These are phyloP conservation scores for Parasitella parasitica DNA, from an alignment of 371 early-diverging fungal species.

Conservation along the genomic window DNA sequence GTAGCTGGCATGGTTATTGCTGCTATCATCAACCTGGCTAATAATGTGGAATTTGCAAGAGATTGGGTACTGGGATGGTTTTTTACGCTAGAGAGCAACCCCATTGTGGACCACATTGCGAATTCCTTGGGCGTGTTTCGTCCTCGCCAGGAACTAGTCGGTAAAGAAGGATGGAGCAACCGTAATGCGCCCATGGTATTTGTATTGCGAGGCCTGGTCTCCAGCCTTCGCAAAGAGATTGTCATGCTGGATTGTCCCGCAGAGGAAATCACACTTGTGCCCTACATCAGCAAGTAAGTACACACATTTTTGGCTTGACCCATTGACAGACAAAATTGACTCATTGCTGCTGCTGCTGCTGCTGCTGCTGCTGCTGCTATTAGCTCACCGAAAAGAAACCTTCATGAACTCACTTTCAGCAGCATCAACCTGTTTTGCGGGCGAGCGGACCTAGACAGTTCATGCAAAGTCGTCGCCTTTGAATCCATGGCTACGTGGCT, in stretches of 20 bases:
- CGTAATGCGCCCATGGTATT: slow-evolving; percentile 50
- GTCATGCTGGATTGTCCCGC: slow-evolving; percentile 34
- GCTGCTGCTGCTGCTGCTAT: no score
- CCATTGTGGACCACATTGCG: slow-evolving; percentile 5
- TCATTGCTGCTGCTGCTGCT: no score
- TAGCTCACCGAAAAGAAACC: slow-evolving; percentile 12
- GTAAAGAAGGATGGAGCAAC: slow-evolving; percentile 30
- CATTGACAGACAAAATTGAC: no score
- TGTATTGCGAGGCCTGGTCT: slow-evolving; percentile 55
- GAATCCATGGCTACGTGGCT: slow-evolving; percentile 78
- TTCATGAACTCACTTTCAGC: slow-evolving; percentile 50
- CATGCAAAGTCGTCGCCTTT: slow-evolving; percentile 70
- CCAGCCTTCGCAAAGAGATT: slow-evolving; percentile 51
- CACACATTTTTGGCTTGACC: no score
- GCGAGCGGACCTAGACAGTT: slow-evolving; percentile 55
- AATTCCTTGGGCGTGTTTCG: slow-evolving; percentile 11
- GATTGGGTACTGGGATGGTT: slow-evolving; percentile 41
- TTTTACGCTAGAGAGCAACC: slow-evolving; percentile 16
- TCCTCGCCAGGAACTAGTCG: slow-evolving; percentile 14
- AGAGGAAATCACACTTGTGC: slow-evolving; percentile 4
- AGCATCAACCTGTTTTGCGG: slow-evolving; percentile 51
- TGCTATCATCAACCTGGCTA: slow-evolving; percentile 37
- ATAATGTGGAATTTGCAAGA: slow-evolving; percentile 24
- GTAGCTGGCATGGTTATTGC: slow-evolving; percentile 51
- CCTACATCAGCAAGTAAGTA: slow-evolving; percentile 34